Evolutionary conservation across 2,329 filamentous ascomycete genomes (phyloP).

Genomic region (Hymenoscyphus albidus): DNA sequence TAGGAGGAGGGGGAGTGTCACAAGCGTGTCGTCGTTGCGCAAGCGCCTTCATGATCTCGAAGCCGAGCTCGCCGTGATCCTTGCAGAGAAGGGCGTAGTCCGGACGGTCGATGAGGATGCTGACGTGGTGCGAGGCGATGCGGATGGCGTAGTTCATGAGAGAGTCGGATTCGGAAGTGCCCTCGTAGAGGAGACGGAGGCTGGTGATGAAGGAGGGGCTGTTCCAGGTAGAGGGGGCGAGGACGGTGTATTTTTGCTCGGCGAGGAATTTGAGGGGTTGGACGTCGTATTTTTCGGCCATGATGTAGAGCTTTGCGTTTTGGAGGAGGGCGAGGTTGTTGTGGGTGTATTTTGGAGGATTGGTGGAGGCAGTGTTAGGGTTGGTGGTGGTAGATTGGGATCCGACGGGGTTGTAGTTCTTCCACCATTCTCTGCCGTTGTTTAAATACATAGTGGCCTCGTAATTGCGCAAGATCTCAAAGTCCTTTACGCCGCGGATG

Average conservation of each 20-base stretch:
- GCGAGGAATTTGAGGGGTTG: slow-evolving; percentile 11
- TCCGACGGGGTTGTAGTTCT: background rate
- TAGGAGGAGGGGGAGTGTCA: too few relatives aligned
- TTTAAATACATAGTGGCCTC: background rate
- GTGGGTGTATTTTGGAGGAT: background rate
- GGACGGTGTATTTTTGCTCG: slow-evolving; percentile 6
- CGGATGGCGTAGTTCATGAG: background rate
- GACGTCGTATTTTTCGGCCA: slow-evolving; percentile 17
- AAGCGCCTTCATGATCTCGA: too few relatives aligned
- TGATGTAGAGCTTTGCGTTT: slow-evolving; percentile 17
- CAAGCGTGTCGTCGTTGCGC: too few relatives aligned
- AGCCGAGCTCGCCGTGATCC: too few relatives aligned
- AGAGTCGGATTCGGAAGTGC: background rate
- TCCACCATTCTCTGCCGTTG: background rate
- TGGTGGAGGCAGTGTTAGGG: background rate
- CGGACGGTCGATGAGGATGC: too few relatives aligned
- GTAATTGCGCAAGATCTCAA: background rate
- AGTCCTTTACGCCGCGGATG: background rate
- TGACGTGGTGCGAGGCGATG: background rate
- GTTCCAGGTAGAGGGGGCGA: background rate
- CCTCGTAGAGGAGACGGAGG: background rate
- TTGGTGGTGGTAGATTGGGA: background rate
- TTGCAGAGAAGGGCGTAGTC: too few relatives aligned
- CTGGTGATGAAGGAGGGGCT: background rate
- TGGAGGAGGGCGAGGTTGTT: background rate